Conservation (phyloP, 139 green algal species). For the Chlamydomonas eustigma region DNA sequence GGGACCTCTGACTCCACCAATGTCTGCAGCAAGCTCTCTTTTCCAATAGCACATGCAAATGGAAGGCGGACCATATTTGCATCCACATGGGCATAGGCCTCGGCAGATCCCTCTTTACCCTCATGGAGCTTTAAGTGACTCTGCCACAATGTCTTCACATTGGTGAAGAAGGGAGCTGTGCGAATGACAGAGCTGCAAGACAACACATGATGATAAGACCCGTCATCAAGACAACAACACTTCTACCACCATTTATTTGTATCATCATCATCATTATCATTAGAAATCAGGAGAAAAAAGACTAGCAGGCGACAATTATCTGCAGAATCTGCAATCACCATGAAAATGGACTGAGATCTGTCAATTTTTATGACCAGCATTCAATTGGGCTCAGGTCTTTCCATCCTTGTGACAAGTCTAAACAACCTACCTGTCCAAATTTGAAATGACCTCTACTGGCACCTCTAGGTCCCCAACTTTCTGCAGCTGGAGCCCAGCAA, state of each 20-base stretch:
- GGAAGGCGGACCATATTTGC: conserved; percentile 41
- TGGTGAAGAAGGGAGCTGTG: conserved; percentile 49
- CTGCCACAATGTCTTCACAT: conserved; percentile 42
- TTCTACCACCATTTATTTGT: too few species aligned
- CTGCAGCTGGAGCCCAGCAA: conserved; percentile 33
- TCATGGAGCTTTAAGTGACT: conserved; percentile 42
- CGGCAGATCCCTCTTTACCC: conserved; percentile 16
- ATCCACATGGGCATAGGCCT: conserved; percentile 49
- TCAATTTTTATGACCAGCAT: too few species aligned
- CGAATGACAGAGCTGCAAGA: conserved; percentile 39
- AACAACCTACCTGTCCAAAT: conserved; percentile 20
- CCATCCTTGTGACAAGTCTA: too few species aligned
- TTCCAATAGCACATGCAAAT: conserved; percentile 42
- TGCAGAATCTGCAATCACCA: too few species aligned
- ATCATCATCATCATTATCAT: too few species aligned
- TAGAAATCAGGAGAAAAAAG: too few species aligned
- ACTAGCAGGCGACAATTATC: too few species aligned
- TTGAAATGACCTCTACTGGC: conserved; percentile 37
- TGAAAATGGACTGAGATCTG: too few species aligned
- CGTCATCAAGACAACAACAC: too few species aligned
- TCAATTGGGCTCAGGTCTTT: too few species aligned
- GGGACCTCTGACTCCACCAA: conserved; percentile 44
- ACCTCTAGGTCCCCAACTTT: conserved; percentile 43
- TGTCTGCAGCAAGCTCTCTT: conserved; percentile 41
- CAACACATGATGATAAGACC: too few species aligned